These are phyloP conservation scores for Lachancea fermentati DNA, from an alignment of 805 yeast species.

Conservation along the genomic window DNA sequence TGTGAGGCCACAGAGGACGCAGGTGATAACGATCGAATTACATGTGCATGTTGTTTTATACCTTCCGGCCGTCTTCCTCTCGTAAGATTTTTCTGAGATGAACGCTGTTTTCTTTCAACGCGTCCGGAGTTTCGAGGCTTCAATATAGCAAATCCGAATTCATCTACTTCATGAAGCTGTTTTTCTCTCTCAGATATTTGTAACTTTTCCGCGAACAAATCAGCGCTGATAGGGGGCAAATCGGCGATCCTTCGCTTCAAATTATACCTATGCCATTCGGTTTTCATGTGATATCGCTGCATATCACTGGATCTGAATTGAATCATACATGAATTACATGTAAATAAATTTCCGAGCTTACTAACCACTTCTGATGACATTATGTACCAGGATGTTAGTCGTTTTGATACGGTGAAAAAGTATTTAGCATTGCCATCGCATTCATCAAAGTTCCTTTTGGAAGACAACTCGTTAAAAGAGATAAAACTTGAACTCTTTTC, in stretches of 20 bases:
- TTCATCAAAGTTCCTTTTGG: no score
- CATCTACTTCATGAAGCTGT: constrained; percentile 31
- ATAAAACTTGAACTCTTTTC: no score
- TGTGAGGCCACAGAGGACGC: constrained; percentile 51
- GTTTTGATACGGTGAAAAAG: no score
- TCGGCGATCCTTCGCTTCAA: constrained; percentile 88
- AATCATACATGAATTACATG: constrained; percentile 87
- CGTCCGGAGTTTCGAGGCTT: constrained; percentile 21
- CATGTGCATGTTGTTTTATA: constrained; percentile 3
- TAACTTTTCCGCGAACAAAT: constrained; percentile 36
- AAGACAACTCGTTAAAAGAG: no score
- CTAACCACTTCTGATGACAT: not conserved
- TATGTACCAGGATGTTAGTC: not conserved
- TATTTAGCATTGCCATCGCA: no score
- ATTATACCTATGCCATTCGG: constrained; percentile 98
- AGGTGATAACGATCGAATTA: constrained; percentile 42
- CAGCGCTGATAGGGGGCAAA: constrained; percentile 66
- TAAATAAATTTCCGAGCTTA: constrained; percentile 33
- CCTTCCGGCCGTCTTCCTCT: constrained; percentile 27
- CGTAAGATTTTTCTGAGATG: constrained; percentile 1
- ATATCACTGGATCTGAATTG: constrained; percentile 75
- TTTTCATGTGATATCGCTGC: constrained; percentile 91
- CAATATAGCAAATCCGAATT: constrained; percentile 35
- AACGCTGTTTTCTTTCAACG: constrained; percentile 11
- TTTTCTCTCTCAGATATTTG: constrained; percentile 33